Evolutionary conservation across 495 filamentous ascomycete genomes (phyloP), one percentile per base, ranked within the genome.

Genomic region (Hypoxylon crocopeplum): DNA sequence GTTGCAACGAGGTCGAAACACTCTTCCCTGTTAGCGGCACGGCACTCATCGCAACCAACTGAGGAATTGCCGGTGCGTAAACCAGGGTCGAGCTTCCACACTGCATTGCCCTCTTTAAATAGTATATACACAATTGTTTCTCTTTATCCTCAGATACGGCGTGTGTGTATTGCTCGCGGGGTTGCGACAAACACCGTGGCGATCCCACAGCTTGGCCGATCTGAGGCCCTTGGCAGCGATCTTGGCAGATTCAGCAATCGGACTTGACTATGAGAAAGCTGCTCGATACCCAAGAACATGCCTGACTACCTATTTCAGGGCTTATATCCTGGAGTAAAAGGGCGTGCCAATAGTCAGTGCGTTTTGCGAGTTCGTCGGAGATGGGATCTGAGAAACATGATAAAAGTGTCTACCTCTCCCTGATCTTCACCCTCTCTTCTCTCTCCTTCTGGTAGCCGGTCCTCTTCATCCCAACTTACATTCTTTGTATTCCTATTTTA

Each of bases 141-240:
- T 27, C 19, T 38, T 17, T 15, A 37, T 46, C 40, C 45, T 45
- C 50, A 49, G 50, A 55, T 50, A 15, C 30, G 11, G 25, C 17
- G 19, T 48, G 36, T 11, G 29, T 12, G 57, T 51, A 54, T 13
- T 48, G 16, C 16, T 33, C 46, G 47, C 29, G 40, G 60, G 55
- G 42, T 51, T 64, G 61, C 33, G 34, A 59, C 60, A 66, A 32
- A 42, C 39, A 30, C 29, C 12, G 7, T 13, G 48, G 54, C 54
- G 59, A 64, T 67, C 59, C 20, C 54, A 60, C 59, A 29, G 47
- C 64, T 64, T 64, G 60, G 55, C 60, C 48, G 45, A 67, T 56
- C 46, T 59, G 53, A 67, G 44, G 46, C 52, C 47, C 64, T 63
- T 67, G 64, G 64, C 59, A 8, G 17, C 8, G 27, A 39, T 29